These are phyloP conservation scores for Gentiana macrophylla DNA, from an alignment of 257 asterid species.

Conservation along the genomic window DNA sequence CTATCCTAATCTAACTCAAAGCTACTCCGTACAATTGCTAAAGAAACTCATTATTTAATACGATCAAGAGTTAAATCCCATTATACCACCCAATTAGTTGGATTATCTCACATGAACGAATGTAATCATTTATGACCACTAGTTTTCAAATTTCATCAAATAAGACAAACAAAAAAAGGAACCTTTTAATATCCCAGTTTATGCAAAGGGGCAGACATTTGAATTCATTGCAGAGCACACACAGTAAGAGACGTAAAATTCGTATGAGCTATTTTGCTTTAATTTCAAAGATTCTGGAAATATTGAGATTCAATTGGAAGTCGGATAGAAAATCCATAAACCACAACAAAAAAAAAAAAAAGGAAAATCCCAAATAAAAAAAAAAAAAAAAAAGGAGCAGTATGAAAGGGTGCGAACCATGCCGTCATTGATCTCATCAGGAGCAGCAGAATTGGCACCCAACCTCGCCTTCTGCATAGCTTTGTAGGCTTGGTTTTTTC, in stretches of 20 bases:
- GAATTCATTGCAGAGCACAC: too few relatives aligned
- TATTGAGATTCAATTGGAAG: background rate
- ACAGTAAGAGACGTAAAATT: background rate
- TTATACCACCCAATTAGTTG: too few relatives aligned
- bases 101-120: too few relatives aligned
- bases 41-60: too few relatives aligned
- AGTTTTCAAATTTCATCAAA: background rate
- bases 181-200: background rate
- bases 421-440: constrained; percentile 83
- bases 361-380: background rate
- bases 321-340: background rate
- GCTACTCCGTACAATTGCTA: too few relatives aligned
- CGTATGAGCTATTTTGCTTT: too few relatives aligned
- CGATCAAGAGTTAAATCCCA: too few relatives aligned
- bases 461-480: constrained; percentile 84
- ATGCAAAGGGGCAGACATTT: too few relatives aligned
- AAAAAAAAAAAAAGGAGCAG: constrained; percentile 6
- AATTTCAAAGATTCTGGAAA: background rate
- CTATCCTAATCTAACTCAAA: too few relatives aligned
- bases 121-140: background rate
- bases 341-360: background rate
- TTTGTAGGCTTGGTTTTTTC: constrained; percentile 87
- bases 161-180: background rate
- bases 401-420: constrained; percentile 80
- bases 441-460: constrained; percentile 63